A percentile compares a stretch with the other conserved stretches of the same genome.
Evolutionary conservation across 495 filamentous ascomycete genomes (phyloP).

Genomic region (Xylaria nigripes): DNA sequence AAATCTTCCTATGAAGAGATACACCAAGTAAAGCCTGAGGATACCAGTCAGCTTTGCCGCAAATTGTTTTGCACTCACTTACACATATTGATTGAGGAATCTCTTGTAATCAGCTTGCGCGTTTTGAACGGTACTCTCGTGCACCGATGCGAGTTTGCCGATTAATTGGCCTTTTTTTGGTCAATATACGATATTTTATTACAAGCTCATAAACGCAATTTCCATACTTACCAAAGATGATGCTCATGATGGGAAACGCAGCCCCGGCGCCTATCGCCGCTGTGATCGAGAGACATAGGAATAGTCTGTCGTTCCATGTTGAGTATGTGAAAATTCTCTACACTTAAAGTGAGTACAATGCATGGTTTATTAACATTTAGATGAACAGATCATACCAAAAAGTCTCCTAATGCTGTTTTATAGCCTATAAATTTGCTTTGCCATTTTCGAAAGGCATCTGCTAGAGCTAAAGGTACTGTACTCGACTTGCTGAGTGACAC

Average conservation of each 20-base stretch:
- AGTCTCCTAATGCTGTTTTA: conserved; percentile 2
- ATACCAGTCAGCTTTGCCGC: neutral
- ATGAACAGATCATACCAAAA: conserved; percentile 21
- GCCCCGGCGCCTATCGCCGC: conserved; percentile 44
- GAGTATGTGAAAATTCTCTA: conserved; percentile 44
- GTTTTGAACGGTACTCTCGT: conserved; percentile 8
- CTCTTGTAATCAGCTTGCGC: conserved; percentile 14
- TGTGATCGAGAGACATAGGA: conserved; percentile 32
- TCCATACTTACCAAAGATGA: conserved; percentile 35
- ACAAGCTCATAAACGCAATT: conserved; percentile 6
- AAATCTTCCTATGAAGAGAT: conserved; percentile 55
- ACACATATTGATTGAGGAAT: conserved; percentile 23
- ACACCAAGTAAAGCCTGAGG: conserved; percentile 48
- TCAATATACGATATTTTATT: neutral
- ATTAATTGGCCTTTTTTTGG: conserved; percentile 33
- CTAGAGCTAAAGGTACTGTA: conserved; percentile 1
- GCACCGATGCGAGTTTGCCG: conserved; percentile 21
- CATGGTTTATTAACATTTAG: conserved; percentile 14
- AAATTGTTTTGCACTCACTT: neutral
- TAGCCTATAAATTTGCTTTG: neutral
- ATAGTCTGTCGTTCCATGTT: conserved; percentile 35
- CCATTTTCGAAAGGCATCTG: conserved; percentile 5
- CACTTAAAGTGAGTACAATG: neutral
- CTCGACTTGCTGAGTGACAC: neutral
- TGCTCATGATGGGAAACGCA: conserved; percentile 43